Percentiles rank a stretch among this genome's conserved stretches.
Evolutionary conservation across 768 basidiomycete species (phyloP).

Genomic region (Suillus alpinus): DNA sequence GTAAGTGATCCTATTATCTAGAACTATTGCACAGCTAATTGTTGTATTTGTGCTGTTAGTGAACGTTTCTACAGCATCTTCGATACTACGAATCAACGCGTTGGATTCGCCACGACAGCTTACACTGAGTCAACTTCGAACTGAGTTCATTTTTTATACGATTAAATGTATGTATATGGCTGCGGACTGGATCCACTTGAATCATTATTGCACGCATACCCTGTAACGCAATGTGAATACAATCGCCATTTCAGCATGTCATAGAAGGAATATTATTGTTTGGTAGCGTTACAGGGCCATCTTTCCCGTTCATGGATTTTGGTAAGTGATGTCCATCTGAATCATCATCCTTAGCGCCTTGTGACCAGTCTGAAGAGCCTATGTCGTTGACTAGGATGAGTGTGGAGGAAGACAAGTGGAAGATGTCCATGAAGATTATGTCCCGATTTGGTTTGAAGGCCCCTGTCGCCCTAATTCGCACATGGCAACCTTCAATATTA

Average conservation of each 20-base stretch:
- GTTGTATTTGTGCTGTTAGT: neutral
- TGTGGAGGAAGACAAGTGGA: no score
- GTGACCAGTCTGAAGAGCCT: no score
- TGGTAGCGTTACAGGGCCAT: no score
- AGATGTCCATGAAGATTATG: no score
- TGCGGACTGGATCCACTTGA: neutral
- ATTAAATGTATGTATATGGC: neutral
- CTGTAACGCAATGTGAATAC: neutral
- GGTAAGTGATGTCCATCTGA: no score
- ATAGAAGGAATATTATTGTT: neutral
- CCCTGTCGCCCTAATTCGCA: no score
- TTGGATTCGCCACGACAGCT: slow-evolving; percentile 35
- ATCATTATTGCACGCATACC: neutral
- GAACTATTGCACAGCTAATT: neutral
- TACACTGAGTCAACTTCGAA: slow-evolving; percentile 20
- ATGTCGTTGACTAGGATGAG: no score
- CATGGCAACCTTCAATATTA: no score
- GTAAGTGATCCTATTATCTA: slow-evolving; percentile 7
- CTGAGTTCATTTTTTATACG: neutral
- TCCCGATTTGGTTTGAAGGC: no score
- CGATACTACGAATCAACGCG: slow-evolving; percentile 28
- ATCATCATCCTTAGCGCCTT: no score
- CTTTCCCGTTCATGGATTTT: no score
- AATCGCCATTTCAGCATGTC: neutral
- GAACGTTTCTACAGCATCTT: slow-evolving; percentile 37